A percentile compares a stretch with the other conserved stretches of the same genome.
Evolutionary conservation across 2,329 filamentous ascomycete species (phyloP).

Genomic region (Colletotrichum sp.): DNA sequence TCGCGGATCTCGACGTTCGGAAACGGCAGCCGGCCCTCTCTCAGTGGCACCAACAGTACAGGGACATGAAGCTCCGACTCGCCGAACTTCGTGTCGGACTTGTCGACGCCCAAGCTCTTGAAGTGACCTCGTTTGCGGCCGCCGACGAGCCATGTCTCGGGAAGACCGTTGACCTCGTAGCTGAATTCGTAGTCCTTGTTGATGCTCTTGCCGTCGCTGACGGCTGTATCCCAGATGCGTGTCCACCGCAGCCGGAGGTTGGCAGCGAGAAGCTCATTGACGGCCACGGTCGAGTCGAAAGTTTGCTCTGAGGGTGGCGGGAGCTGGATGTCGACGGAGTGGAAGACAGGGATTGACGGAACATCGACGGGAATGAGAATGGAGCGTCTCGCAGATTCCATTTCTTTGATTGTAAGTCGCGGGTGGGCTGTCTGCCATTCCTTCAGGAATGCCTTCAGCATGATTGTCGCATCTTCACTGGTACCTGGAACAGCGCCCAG

Average conservation of each 20-base stretch:
- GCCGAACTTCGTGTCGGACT: constrained; percentile 36
- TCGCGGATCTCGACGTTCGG: constrained; percentile 81
- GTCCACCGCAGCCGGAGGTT: constrained; percentile 69
- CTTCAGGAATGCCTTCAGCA: constrained; percentile 37
- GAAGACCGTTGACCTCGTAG: constrained; percentile 78
- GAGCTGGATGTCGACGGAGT: constrained; percentile 72
- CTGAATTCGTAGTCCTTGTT: constrained; percentile 69
- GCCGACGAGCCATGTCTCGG: constrained; percentile 84
- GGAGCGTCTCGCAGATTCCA: constrained; percentile 47
- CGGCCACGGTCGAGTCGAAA: constrained; percentile 49
- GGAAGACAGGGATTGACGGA: constrained; percentile 80
- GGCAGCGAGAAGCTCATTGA: constrained; percentile 70
- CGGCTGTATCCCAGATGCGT: constrained; percentile 62
- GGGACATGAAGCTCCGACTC: constrained; percentile 65
- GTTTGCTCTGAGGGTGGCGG: constrained; percentile 21
- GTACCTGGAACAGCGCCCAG: constrained; percentile 47
- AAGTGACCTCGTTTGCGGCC: constrained; percentile 84
- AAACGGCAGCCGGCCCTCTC: constrained; percentile 77
- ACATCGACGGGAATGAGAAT: constrained; percentile 92
- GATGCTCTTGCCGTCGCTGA: constrained; percentile 25
- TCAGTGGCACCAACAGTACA: constrained; percentile 80
- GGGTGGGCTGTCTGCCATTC: constrained; percentile 41
- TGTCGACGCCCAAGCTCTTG: constrained; percentile 50
- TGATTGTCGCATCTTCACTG: constrained; percentile 32
- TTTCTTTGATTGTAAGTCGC: constrained; percentile 34